phyloP scores from a whole-genome alignment of 78 protist genomes.

The Tieghemostelium lacteum region DNA sequence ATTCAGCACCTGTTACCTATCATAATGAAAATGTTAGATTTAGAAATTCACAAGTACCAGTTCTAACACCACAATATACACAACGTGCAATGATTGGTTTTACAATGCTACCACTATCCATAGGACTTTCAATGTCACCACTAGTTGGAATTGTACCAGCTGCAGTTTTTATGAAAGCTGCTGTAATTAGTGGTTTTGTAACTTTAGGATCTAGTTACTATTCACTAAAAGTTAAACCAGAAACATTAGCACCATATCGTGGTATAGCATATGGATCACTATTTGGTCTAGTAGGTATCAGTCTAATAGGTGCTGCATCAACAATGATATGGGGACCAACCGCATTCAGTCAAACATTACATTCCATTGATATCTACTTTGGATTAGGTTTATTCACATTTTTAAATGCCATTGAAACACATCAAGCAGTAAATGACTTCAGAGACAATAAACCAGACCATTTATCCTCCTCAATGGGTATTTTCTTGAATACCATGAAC shows the following conservation, averaged over 20 bases:
- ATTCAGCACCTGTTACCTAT: neutral
- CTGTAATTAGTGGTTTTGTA: neutral
- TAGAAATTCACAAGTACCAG: neutral
- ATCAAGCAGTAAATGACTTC: neutral
- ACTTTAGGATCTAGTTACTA: neutral
- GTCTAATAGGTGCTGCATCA: neutral
- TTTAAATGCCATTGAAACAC: slow-evolving; percentile 5
- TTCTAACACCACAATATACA: neutral
- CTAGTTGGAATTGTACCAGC: neutral
- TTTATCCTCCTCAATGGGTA: neutral
- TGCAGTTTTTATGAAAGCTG: neutral
- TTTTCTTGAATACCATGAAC: neutral
- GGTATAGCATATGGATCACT: neutral
- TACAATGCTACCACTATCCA: neutral
- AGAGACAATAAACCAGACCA: neutral
- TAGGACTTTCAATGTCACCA: neutral
- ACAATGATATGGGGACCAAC: neutral
- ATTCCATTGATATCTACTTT: neutral
- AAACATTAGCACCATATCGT: neutral
- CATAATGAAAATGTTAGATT: neutral
- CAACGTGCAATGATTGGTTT: neutral
- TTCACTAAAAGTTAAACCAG: neutral
- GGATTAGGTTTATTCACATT: slow-evolving; percentile 13
- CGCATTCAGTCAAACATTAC: neutral
- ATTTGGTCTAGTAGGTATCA: neutral